These are phyloP conservation scores for Stenogyne calaminthoides DNA, from an alignment of 305 asterid species.

Conservation along the genomic window DNA sequence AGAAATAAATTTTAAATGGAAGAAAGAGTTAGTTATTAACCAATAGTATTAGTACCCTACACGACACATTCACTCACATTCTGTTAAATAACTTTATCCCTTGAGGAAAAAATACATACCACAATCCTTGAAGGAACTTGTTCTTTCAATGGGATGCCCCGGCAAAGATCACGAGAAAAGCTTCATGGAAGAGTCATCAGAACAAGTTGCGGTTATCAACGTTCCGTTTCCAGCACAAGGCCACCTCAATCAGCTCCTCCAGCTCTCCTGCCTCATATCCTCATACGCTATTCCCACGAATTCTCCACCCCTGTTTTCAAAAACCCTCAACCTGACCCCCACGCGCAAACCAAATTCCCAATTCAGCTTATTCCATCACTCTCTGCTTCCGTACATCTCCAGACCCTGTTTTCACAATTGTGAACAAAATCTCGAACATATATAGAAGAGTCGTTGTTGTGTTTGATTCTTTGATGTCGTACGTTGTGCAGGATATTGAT, in stretches of 20 bases:
- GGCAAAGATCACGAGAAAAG: too few species aligned
- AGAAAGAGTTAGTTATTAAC: too few species aligned
- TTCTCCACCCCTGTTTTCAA: constrained; percentile 30
- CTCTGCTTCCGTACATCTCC: constrained; percentile 39
- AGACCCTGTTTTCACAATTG: constrained; percentile 33
- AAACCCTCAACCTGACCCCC: constrained; percentile 46
- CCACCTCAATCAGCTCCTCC: constrained; percentile 54
- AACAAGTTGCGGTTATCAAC: constrained; percentile 27
- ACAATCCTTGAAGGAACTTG: too few species aligned
- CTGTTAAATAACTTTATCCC: neutral
- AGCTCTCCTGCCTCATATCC: constrained; percentile 39
- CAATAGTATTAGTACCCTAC: neutral
- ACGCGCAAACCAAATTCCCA: constrained; percentile 40
- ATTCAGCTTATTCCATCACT: constrained; percentile 42
- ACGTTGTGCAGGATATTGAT: constrained; percentile 51
- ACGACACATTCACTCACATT: neutral
- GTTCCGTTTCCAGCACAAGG: constrained; percentile 48
- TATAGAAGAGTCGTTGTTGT: constrained; percentile 38
- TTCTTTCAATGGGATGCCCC: too few species aligned
- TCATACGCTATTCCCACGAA: constrained; percentile 33
- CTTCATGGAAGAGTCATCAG: neutral
- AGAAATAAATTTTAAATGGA: too few species aligned
- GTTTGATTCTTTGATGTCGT: constrained; percentile 50
- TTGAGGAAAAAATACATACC: neutral
- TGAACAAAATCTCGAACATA: constrained; percentile 19